Evolutionary conservation across 2,329 filamentous ascomycete genomes (phyloP).

Genomic region (Neofusicoccum cordaticola): DNA sequence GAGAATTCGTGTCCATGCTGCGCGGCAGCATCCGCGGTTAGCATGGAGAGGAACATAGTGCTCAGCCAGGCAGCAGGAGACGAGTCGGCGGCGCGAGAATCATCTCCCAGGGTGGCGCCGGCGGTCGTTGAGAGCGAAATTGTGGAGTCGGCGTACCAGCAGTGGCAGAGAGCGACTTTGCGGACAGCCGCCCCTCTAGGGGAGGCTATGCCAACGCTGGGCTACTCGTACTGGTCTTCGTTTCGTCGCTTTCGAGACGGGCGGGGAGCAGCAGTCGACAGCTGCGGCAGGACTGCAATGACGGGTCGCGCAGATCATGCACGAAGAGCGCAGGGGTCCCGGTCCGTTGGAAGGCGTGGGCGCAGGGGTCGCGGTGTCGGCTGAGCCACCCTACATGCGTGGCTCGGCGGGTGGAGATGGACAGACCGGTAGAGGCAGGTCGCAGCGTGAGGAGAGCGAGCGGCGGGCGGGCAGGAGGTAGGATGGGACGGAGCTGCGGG

Average conservation of each 20-base stretch:
- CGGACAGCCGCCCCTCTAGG: not conserved
- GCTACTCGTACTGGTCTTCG: not conserved
- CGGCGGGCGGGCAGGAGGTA: not conserved
- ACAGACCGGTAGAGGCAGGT: not conserved
- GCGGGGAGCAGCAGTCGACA: conserved; percentile 12
- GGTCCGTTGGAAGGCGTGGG: conserved; percentile 1
- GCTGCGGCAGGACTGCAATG: conserved; percentile 14
- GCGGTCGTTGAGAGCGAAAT: not conserved
- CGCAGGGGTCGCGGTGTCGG: conserved; percentile 9
- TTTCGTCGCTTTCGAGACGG: conserved; percentile 1
- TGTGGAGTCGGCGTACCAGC: conserved; percentile 4
- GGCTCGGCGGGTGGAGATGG: conserved; percentile 2
- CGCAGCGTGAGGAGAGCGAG: not conserved
- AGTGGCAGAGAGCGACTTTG: not conserved
- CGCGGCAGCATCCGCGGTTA: conserved; percentile 34
- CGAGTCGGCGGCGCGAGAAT: not conserved
- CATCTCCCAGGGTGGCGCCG: not conserved
- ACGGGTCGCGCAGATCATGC: conserved; percentile 14
- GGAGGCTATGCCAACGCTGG: not conserved
- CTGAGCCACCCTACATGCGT: conserved; percentile 13
- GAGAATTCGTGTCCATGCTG: conserved; percentile 35
- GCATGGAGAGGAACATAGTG: conserved; percentile 38
- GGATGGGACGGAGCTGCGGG: not conserved
- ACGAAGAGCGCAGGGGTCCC: conserved; percentile 10
- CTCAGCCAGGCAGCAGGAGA: conserved; percentile 7